phyloP scores from a whole-genome alignment of 805 yeast species.

The Nakazawaea populi region DNA sequence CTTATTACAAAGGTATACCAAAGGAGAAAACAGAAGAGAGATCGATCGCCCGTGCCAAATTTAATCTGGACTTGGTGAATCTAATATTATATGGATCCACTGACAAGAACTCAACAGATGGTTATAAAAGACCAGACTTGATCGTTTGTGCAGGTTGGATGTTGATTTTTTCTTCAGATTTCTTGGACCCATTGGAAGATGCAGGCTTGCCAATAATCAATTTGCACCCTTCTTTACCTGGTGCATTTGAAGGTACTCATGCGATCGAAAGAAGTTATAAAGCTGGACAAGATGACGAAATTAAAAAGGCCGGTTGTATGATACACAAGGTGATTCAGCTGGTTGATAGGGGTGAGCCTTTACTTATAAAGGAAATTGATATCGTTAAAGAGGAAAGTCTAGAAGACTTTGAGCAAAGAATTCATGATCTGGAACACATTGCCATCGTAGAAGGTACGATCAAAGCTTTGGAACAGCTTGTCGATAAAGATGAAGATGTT shows the following conservation, averaged over 20 bases:
- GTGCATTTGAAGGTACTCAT: slow-evolving; percentile 94
- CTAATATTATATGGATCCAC: slow-evolving; percentile 47
- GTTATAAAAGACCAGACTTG: slow-evolving; percentile 61
- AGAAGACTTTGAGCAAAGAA: slow-evolving; percentile 75
- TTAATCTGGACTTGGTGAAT: slow-evolving; percentile 74
- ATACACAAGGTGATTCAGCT: slow-evolving; percentile 94
- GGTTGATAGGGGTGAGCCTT: slow-evolving; percentile 90
- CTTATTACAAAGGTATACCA: slow-evolving; percentile 69
- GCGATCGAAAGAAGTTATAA: slow-evolving; percentile 97
- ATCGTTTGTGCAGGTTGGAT: slow-evolving; percentile 99
- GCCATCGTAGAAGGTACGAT: slow-evolving; percentile 93
- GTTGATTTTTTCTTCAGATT: slow-evolving; percentile 79
- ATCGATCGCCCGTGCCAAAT: slow-evolving; percentile 53
- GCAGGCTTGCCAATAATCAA: slow-evolving; percentile 77
- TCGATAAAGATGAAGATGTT: background rate
- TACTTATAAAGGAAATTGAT: slow-evolving; percentile 73
- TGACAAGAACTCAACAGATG: slow-evolving; percentile 23
- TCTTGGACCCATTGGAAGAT: slow-evolving; percentile 57
- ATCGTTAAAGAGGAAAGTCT: slow-evolving; percentile 67
- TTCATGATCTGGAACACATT: slow-evolving; percentile 77
- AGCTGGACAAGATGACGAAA: slow-evolving; percentile 83
- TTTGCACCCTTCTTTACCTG: slow-evolving; percentile 95
- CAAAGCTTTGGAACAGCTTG: slow-evolving; percentile 42
- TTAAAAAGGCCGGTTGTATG: slow-evolving; percentile 85
- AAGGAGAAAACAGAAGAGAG: slow-evolving; percentile 61